Evolutionary conservation across 2,329 filamentous ascomycete genomes (phyloP), one percentile per base, ranked within the genome.

Genomic region (Amesomyces nigricolor): DNA sequence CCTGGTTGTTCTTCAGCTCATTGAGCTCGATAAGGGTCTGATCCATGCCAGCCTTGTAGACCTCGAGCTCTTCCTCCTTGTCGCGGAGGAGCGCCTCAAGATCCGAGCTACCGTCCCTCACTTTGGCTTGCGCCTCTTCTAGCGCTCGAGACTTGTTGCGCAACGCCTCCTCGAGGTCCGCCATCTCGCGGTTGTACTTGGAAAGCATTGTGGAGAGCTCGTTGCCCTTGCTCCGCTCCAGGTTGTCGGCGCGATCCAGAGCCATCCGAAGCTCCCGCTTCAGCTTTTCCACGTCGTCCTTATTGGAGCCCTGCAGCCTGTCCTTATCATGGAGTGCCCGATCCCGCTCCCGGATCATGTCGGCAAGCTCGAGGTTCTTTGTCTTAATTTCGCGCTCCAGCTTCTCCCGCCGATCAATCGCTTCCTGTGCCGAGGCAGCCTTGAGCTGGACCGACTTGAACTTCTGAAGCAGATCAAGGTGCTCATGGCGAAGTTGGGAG

Each of bases 11-110:
- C 77, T 82, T 91, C 60, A 96, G 76, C 67, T 96, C 91, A 67
- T 95, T 92, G 58, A 99, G 79, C 72, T 96, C 91, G 51, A 97
- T 82, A 55, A 99, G 76, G 3, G 92, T 91, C 74, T 97, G 89
- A 68, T 99, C 94, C 89, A 99, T 95, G 65, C 91, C 91, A 45
- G 91, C 90, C 75, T 96, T 96, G 80, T 96, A 96, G 46, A 97
- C 91, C 72, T 97, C 94, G 26, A 99, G 83, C 73, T 99, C 94
- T 65, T 96, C 91, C 68, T 99, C 94, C 76, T 96, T 97, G 61
- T 97, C 94, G 46, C 87, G 87, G 32, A 99, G 79, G 51, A 89
- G 80, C 59, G 86, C 82, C 69, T 96, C 91, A 19, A 96, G 83
- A 66, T 97, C 94, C 0, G 87, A 88, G 69, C 86, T 87, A 42